phyloP scores from a whole-genome alignment of 1,284 basidiomycete species.

The Psilocybe mexicana region DNA sequence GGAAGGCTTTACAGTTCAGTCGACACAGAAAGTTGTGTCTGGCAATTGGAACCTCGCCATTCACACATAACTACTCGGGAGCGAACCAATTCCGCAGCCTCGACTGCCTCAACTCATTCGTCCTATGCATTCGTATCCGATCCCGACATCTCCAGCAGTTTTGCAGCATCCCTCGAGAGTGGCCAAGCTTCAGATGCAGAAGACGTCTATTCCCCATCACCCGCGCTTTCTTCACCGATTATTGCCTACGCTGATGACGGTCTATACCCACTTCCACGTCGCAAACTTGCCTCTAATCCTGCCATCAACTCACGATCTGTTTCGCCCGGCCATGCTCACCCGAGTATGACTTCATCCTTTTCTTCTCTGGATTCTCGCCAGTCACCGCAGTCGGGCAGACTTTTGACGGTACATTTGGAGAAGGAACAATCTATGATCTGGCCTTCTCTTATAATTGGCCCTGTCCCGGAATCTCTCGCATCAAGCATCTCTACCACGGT shows the following conservation, averaged over 20 bases:
- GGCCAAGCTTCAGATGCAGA: constrained; percentile 69
- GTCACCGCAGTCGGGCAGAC: constrained; percentile 53
- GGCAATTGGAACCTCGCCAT: constrained; percentile 73
- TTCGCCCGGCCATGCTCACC: constrained; percentile 54
- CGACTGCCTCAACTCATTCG: constrained; percentile 72
- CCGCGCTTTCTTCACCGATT: constrained; percentile 59
- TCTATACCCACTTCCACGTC: constrained; percentile 32
- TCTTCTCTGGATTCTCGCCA: constrained; percentile 74
- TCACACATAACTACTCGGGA: constrained; percentile 56
- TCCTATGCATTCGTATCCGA: constrained; percentile 79
- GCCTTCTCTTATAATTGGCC: constrained; percentile 75
- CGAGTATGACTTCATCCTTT: constrained; percentile 64
- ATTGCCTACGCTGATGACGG: constrained; percentile 55
- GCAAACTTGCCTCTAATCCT: constrained; percentile 34
- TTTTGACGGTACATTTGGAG: constrained; percentile 74
- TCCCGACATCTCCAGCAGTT: constrained; percentile 76
- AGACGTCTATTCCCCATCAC: constrained; percentile 52
- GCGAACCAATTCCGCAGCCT: constrained; percentile 71
- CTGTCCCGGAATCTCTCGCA: constrained; percentile 62
- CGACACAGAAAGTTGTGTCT: constrained; percentile 61
- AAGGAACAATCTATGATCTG: constrained; percentile 78
- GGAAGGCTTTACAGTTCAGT: constrained; percentile 70
- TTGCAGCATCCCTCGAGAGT: constrained; percentile 75
- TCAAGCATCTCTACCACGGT: constrained; percentile 53
- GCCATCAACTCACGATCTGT: constrained; percentile 48